These are phyloP conservation scores for Fusarium sp. DNA, from an alignment of 2,329 filamentous ascomycete genomes.

Conservation along the genomic window DNA sequence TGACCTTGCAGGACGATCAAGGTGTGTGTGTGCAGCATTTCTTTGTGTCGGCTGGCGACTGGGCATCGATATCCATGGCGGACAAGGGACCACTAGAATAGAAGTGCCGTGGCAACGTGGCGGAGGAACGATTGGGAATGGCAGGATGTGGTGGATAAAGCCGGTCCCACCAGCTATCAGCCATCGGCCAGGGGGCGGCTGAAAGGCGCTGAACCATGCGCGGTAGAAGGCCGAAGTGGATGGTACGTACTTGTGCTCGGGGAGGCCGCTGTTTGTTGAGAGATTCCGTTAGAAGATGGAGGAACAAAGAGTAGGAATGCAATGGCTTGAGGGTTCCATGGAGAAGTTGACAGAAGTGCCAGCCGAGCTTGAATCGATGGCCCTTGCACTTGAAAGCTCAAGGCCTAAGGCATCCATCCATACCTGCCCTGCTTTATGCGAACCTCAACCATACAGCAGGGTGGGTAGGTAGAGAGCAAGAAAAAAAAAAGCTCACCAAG, in stretches of 20 bases:
- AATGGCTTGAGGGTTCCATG: background rate
- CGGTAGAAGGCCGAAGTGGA: conserved; percentile 16
- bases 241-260: conserved; percentile 15
- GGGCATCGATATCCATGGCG: background rate
- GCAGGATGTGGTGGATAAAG: conserved; percentile 28
- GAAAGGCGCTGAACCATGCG: conserved; percentile 1
- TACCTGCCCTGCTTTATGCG: conserved; percentile 19
- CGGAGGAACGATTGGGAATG: conserved; percentile 39
- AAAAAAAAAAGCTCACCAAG: background rate
- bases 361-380: background rate
- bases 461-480: background rate
- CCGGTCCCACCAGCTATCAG: conserved; percentile 30
- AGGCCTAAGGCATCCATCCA: conserved; percentile 20
- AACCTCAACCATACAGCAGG: conserved; percentile 6
- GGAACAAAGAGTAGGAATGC: background rate
- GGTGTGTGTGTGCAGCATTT: conserved; percentile 1
- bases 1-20: background rate
- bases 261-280: conserved; percentile 30
- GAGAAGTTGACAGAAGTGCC: background rate
- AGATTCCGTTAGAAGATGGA: background rate
- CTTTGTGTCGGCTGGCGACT: conserved; percentile 16
- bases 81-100: conserved; percentile 38
- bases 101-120: conserved; percentile 44
- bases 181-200: conserved; percentile 8
- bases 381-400: background rate